Evolutionary conservation across 306 rosid species (phyloP).

Genomic region (cucumber (Cucumis sativus)): Cucumber_9930_V3 NC_026660.2:27979001-27979500

Average conservation of each 20-base stretch:
- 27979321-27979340: constrained; percentile 30
- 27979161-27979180: constrained; percentile 17
- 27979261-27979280: constrained; percentile 42
- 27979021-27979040: constrained; percentile 62
- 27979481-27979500: constrained; percentile 30
- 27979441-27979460: constrained; percentile 19
- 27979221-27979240: constrained; percentile 1
- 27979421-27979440: constrained; percentile 22
- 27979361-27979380: constrained; percentile 27
- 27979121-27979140: constrained; percentile 21
- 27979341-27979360: constrained; percentile 15
- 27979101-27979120: constrained; percentile 28
- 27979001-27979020: constrained; percentile 34
- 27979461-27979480: constrained; percentile 15
- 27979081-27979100: constrained; percentile 72
- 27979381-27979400: constrained; percentile 1
- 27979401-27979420: constrained; percentile 3
- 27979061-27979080: constrained; percentile 38
- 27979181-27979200: constrained; percentile 9
- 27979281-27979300: constrained; percentile 49
- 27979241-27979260: constrained; percentile 19
- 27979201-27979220: constrained; percentile 19
- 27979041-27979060: constrained; percentile 52
- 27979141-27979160: constrained; percentile 25
- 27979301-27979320: constrained; percentile 22